These are phyloP conservation scores for Rhizopus sp. DNA, from an alignment of 371 early-diverging fungal genomes.

Conservation along the genomic window DNA sequence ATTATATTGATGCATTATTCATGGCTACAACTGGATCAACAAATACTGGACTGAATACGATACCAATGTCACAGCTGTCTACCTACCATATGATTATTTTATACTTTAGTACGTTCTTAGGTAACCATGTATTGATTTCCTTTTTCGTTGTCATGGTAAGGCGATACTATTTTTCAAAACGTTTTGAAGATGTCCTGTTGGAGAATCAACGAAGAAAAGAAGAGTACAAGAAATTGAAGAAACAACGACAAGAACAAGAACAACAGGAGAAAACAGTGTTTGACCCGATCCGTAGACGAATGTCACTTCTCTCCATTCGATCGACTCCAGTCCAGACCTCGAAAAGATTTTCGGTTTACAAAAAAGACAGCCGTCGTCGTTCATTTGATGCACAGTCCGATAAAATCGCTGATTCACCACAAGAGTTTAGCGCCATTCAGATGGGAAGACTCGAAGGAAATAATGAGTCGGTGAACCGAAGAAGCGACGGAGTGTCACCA, in stretches of 20 bases:
- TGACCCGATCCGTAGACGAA: constrained; percentile 24
- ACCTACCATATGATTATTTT: constrained; percentile 35
- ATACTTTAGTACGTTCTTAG: constrained; percentile 29
- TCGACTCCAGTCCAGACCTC: constrained; percentile 21
- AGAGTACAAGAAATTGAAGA: constrained; percentile 18
- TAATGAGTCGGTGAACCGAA: not conserved
- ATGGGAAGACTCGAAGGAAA: constrained; percentile 5
- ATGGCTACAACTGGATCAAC: constrained; percentile 38
- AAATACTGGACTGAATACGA: constrained; percentile 40
- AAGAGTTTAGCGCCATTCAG: constrained; percentile 11
- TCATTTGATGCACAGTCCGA: not conserved
- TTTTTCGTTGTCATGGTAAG: constrained; percentile 41
- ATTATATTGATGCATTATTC: constrained; percentile 36
- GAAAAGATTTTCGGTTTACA: constrained; percentile 4
- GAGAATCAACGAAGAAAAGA: constrained; percentile 34
- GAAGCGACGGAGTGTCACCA: not conserved
- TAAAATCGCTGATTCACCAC: not conserved
- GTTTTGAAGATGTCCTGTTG: constrained; percentile 36
- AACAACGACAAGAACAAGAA: constrained; percentile 7
- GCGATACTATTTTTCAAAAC: constrained; percentile 36
- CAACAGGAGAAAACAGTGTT: constrained; percentile 12
- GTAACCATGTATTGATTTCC: constrained; percentile 32
- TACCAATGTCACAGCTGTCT: constrained; percentile 36
- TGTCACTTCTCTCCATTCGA: constrained; percentile 29
- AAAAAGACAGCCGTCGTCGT: not conserved